Evolutionary conservation across 2,329 filamentous ascomycete species (phyloP).

Genomic region (Cercospora sesami): DNA sequence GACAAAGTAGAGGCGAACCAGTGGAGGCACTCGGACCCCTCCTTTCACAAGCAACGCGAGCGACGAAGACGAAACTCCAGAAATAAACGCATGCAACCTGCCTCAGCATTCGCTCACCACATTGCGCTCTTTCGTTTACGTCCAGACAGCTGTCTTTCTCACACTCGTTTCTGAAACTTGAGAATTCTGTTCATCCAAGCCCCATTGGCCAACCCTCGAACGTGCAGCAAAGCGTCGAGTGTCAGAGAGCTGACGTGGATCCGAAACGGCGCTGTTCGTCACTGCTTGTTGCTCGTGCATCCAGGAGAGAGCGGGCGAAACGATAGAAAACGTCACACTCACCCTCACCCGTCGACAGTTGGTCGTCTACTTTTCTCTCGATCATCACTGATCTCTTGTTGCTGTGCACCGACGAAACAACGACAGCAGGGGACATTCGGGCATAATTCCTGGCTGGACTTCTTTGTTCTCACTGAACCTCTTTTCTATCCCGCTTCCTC

Average conservation of each 20-base stretch:
- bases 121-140: background rate
- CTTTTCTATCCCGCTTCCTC: background rate
- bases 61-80: background rate
- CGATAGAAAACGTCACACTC: conserved; percentile 1
- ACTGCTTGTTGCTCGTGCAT: conserved; percentile 10
- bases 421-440: background rate
- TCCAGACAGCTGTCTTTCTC: background rate
- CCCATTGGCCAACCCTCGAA: background rate
- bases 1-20: conserved; percentile 7
- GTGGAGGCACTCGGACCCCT: conserved; percentile 1
- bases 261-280: conserved; percentile 8
- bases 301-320: conserved; percentile 9
- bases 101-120: background rate
- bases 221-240: background rate
- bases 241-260: conserved; percentile 12
- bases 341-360: background rate
- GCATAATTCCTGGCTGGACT: background rate
- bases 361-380: background rate
- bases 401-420: background rate
- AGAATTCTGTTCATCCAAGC: background rate
- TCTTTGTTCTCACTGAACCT: background rate
- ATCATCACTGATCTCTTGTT: background rate
- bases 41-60: conserved; percentile 5
- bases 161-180: conserved; percentile 10
- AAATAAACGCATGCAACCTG: conserved; percentile 7